Evolutionary conservation across 2,329 filamentous ascomycete genomes (phyloP), one percentile per base, ranked within the genome.

Genomic region (Stemphylium vesicarium): DNA sequence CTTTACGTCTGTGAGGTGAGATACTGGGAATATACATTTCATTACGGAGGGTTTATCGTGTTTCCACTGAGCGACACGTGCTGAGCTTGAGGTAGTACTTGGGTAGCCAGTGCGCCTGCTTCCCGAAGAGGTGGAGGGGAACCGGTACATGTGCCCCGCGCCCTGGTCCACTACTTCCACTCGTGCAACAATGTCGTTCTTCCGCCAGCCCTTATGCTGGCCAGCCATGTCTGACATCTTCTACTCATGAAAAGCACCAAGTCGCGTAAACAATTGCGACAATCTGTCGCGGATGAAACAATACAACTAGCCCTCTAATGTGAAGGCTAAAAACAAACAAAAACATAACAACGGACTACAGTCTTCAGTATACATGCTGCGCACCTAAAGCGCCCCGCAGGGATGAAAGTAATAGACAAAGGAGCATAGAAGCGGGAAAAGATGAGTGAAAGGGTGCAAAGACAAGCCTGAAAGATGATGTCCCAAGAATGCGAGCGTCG

Each of bases 21-120:
- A 51, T 16, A 35, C 41, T 51, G 47, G 46, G 47, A 51, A 55
- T 52, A 52, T 51, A 55, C 52, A 52, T 55, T 55, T 55, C 47
- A 52, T 55, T 55, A 55, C 37, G 37, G 52, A 50, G 47, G 42
- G 37, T 41, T 55, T 41, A 49, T 53, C 52, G 35, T 55, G 18
- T 46, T 29, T 52, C 36, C 37, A 41, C 47, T 37, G 37, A 36
- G 41, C 41, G 41, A 41, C 48, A 40, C 31, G 36, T 15, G 36
- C 38, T 42, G 49, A 55, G 36, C 33, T 43, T 36, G 41, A n/a
- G 45, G 12, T 43, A 46, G 36, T 29, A 11, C 26, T 3, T 29
- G 11, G 26, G 9, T 44, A 46, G 47, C 36, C 36, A 41, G 29
- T 31, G 46, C 31, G 36, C 22, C 47, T 29, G 22, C 29, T 33